These are phyloP conservation scores for Camellia granthamiana DNA, from an alignment of 148 eudicot genomes.

Conservation along the genomic window DNA sequence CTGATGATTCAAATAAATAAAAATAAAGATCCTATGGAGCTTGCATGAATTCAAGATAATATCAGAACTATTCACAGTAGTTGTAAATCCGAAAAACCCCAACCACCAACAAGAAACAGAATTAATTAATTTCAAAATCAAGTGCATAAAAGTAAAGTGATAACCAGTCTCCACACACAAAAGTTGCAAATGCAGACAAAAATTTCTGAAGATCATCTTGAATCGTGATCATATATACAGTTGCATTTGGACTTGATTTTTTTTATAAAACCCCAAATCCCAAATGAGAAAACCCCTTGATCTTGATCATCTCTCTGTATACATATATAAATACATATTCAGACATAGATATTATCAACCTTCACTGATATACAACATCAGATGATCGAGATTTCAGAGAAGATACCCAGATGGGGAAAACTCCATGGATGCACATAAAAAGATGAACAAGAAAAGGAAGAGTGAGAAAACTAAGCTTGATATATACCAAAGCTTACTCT, in stretches of 20 bases:
- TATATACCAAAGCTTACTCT: not conserved
- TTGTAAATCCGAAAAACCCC: slow-evolving; percentile 7
- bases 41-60: slow-evolving; percentile 6
- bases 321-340: too few relatives aligned
- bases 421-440: not conserved
- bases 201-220: not conserved
- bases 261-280: not conserved
- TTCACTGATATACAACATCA: not conserved
- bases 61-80: not conserved
- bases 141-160: not conserved
- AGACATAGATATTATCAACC: not conserved
- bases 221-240: not conserved
- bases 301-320: not conserved
- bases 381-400: not conserved
- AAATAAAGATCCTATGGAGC: not conserved
- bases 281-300: slow-evolving; percentile 7
- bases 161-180: not conserved
- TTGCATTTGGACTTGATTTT: too few relatives aligned
- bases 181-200: not conserved
- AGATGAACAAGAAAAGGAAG: not conserved
- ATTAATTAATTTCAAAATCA: not conserved
- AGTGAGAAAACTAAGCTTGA: not conserved
- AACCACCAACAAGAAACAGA: not conserved
- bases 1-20: not conserved
- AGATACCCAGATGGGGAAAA: slow-evolving; percentile 20